Evolutionary conservation across 2,329 filamentous ascomycete genomes (phyloP).

Genomic region (Trichoderma cornu-damae): DNA sequence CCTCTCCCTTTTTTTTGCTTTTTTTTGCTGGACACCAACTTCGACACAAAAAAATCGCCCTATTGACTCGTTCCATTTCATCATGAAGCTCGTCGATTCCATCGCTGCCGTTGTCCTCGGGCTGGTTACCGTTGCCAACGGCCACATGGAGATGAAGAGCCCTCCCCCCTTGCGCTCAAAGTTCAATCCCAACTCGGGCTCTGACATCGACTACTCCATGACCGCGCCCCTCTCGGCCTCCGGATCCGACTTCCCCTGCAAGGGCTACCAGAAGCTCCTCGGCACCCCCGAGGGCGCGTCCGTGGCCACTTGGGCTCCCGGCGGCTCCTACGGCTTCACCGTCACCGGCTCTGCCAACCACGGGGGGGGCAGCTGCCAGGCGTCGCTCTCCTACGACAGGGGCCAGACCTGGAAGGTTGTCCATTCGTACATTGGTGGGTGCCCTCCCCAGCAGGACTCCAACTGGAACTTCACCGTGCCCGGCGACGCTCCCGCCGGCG

Average conservation of each 20-base stretch:
- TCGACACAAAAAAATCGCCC: constrained; percentile 3
- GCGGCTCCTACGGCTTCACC: constrained; percentile 57
- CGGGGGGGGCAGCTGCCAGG: constrained; percentile 70
- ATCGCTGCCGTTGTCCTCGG: constrained; percentile 40
- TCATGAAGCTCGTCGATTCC: constrained; percentile 39
- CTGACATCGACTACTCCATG: constrained; percentile 62
- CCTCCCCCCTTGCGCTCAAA: constrained; percentile 51
- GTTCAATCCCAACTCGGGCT: constrained; percentile 43
- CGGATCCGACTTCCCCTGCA: constrained; percentile 70
- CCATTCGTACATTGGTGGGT: constrained; percentile 52
- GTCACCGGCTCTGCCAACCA: constrained; percentile 60
- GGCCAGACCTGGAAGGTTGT: constrained; percentile 66
- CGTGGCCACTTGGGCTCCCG: constrained; percentile 58
- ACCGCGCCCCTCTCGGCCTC: constrained; percentile 57
- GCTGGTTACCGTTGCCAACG: constrained; percentile 41
- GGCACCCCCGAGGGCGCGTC: constrained; percentile 46
- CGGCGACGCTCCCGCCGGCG: constrained; percentile 52
- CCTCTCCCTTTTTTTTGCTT: too few relatives aligned
- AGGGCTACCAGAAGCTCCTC: constrained; percentile 52
- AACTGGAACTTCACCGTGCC: constrained; percentile 64
- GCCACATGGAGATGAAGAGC: constrained; percentile 53
- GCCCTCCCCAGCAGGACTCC: constrained; percentile 41
- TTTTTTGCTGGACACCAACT: not conserved
- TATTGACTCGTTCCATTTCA: constrained; percentile 22
- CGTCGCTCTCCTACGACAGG: constrained; percentile 67